These are phyloP conservation scores for Apiospora marii DNA, from an alignment of 2,329 filamentous ascomycete species.

Conservation along the genomic window DNA sequence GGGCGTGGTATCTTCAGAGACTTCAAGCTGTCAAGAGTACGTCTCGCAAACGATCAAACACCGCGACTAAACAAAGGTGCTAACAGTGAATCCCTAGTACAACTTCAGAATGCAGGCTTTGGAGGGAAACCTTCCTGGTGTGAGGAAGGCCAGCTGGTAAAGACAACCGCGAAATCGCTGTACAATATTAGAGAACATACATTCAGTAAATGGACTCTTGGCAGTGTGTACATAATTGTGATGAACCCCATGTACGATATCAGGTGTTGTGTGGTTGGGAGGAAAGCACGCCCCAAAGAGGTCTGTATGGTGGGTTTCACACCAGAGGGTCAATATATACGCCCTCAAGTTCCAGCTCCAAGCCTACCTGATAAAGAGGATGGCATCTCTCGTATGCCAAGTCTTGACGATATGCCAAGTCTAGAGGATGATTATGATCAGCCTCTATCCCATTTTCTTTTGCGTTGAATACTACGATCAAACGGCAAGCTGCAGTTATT, in stretches of 20 bases:
- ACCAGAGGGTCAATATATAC: background rate
- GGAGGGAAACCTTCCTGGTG: constrained; percentile 85
- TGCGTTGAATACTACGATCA: background rate
- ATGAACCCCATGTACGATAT: background rate
- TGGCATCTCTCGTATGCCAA: no score
- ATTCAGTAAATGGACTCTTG: background rate
- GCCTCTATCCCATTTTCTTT: background rate
- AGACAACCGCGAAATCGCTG: background rate
- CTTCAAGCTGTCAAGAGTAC: constrained; percentile 89
- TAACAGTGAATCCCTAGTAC: constrained; percentile 65
- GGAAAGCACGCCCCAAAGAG: background rate
- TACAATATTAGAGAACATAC: constrained; percentile 6
- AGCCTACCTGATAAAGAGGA: background rate
- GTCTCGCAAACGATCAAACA: constrained; percentile 47
- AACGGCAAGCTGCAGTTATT: constrained; percentile 18
- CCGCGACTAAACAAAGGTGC: constrained; percentile 26
- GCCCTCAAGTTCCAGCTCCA: background rate
- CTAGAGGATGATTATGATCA: background rate
- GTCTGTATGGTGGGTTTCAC: background rate
- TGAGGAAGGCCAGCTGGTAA: constrained; percentile 97
- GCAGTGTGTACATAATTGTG: background rate
- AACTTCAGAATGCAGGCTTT: constrained; percentile 93
- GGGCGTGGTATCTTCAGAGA: constrained; percentile 89
- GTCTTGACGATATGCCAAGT: background rate
- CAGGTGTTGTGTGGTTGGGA: background rate